Evolutionary conservation across 768 basidiomycete species (phyloP), one percentile per base, ranked within the genome.

Genomic region (Naganishia onofrii): DNA sequence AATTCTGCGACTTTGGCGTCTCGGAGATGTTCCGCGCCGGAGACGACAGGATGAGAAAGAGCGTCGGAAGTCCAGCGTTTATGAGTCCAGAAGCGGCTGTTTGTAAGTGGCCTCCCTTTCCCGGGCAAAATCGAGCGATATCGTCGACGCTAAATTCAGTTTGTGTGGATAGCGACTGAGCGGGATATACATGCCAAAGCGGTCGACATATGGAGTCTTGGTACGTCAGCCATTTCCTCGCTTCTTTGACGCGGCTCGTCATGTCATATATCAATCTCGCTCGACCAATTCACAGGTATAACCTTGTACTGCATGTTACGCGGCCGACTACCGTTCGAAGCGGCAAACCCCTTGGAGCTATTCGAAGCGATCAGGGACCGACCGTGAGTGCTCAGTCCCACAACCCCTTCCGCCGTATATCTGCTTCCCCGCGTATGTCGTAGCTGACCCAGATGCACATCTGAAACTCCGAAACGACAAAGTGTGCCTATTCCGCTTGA

Each of bases 1-100:
- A 82, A 67, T 68, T 82, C 28, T 82, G 81, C 68, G 81, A 82
- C 68, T 82, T 82, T 72, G 81, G 81, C 28, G 81, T 82, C 1
- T 79, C 78, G 17, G 80, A 82, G 66, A 79, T 81, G 78, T 82
- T 82, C 55, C 70, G 69, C 26, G 46, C 67, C 7, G 58, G 58
- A 5, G 81, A 82, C 64, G 79, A 80, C 69, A 56, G 74, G 57
- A 75, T 82, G 60, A 78, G 76, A 69, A 78, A 79, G 56, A 78
- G 73, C 31, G 79, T 75, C 8, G 81, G 81, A 3, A 81, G 79
- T 76, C 80, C 81, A 1, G 81, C 81, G 8, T 82, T 82, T 70
- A 76, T 80, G 67, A 78, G 77, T 69, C 79, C 79, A 10, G 80
- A 81, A 52, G 76, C 67, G 31, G 67, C 67, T 19, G 52, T 71